These are phyloP conservation scores for Claviceps sp. DNA, from an alignment of 2,329 filamentous ascomycete genomes.

Conservation along the genomic window DNA sequence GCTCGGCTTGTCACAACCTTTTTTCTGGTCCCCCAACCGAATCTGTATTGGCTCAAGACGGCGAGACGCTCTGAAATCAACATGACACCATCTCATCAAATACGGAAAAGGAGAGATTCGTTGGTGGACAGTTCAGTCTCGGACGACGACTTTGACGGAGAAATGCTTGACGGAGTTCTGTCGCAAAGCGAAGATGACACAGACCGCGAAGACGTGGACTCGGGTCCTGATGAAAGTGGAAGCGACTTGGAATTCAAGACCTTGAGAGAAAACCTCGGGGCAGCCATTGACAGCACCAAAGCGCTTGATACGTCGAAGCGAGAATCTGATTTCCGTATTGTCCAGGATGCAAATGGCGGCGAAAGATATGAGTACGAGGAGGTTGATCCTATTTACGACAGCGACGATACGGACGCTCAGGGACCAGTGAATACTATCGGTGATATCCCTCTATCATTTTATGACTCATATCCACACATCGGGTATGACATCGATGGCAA, in stretches of 20 bases:
- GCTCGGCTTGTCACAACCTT: too few species aligned
- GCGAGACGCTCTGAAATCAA: background rate
- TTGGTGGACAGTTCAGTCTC: conserved; percentile 38
- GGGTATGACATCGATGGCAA: conserved; percentile 98
- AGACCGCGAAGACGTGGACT: conserved; percentile 15
- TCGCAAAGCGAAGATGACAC: conserved; percentile 31
- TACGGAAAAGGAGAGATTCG: conserved; percentile 53
- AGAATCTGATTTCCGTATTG: conserved; percentile 26
- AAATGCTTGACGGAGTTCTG: conserved; percentile 39
- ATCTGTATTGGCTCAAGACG: background rate
- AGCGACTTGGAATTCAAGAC: conserved; percentile 10
- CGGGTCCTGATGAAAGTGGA: background rate
- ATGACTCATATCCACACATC: conserved; percentile 95
- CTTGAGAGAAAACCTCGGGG: conserved; percentile 21
- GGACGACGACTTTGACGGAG: conserved; percentile 40
- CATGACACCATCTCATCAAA: conserved; percentile 10
- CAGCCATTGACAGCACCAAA: background rate
- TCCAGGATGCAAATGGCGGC: conserved; percentile 80
- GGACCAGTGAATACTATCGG: conserved; percentile 83
- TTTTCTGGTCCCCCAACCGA: background rate
- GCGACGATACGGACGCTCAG: conserved; percentile 79
- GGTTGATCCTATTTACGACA: conserved; percentile 89
- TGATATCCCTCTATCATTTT: conserved; percentile 85
- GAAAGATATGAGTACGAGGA: conserved; percentile 86
- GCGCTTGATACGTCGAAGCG: background rate